phyloP scores from a whole-genome alignment of 208 protist species.

The Leishmania turanica region DNA sequence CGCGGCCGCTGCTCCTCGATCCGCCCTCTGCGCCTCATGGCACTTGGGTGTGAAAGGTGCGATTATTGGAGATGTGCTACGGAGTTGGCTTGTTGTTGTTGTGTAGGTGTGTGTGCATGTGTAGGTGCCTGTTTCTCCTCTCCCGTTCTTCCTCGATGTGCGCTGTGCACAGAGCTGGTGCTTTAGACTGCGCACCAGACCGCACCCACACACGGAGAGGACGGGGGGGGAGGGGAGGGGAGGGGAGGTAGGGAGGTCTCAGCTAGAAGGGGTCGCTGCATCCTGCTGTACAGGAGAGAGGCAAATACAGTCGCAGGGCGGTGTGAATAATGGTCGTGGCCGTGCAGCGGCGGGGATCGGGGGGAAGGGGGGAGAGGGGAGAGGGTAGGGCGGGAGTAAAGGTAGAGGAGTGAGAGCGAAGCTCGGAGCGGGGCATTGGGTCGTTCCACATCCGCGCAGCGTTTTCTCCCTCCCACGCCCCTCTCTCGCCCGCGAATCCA shows the following conservation, averaged over 20 bases:
- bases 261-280: neutral
- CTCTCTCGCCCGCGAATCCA: neutral
- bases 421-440: too few species aligned
- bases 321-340: neutral
- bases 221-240: too few species aligned
- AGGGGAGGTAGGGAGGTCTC: neutral
- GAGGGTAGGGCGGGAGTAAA: neutral
- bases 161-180: neutral
- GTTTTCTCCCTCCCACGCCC: neutral
- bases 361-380: too few species aligned
- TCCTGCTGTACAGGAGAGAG: neutral
- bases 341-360: neutral
- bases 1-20: neutral
- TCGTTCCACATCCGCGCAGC: neutral
- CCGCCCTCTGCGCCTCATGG: neutral
- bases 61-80: too few species aligned
- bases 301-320: neutral
- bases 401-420: neutral
- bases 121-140: neutral
- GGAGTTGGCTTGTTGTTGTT: slow-evolving; percentile 8
- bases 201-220: neutral
- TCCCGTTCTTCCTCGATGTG: neutral
- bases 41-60: too few species aligned
- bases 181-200: neutral
- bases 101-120: neutral